Base-by-base conservation (phyloP, 2,329 filamentous ascomycete genomes). In the Colletotrichum neosansevieriae region DNA sequence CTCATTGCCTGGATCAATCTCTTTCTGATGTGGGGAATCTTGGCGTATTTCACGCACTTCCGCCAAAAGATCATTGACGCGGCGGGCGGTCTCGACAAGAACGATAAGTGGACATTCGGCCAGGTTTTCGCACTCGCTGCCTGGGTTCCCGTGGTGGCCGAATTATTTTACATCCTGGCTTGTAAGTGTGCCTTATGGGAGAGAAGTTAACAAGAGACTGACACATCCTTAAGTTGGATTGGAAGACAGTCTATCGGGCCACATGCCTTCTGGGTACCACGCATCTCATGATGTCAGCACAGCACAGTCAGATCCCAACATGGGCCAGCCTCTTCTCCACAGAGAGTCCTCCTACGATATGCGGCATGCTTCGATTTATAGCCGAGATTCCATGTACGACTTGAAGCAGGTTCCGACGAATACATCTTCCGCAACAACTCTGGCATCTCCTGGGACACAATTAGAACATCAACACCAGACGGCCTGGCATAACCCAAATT, bases 71-170 rank as follows among this genome's bases (percentile, higher is more conserved):
- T 75, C 5, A 56, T 71, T 19, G 10, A 59, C 2, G 15, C 38
- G 0, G 68, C 75, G 13, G 71, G 71, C 13, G 38, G 57, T 10
- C 45, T 69, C 7, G 72, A 75, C 54, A 58, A 70, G 34, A 71
- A 76, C 32, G 72, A 65, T 1, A 62, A 68, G 21, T 78, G 76
- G 76, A 76, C 73, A 4, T 78, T 78, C 54, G 73, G 76, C 0
- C 76, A 79, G 67, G 74, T 77, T 3, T 63, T 78, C 3, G 71
- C 75, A 0, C 57, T 78, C 17, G 74, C 74, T 4, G 75, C 74
- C 0, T 78, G 77, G 76, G 68, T 73, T 9, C 75, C 76, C 0
- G 72, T 77, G 1, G 34, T 72, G 0, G 71, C 76, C 5, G 76
- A 77, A 15, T 58, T 77, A n/a, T 49, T 63, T 2, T 70, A 72